Evolutionary conservation across 2,329 filamentous ascomycete genomes (phyloP).

Genomic region (Fusarium multiceps): DNA sequence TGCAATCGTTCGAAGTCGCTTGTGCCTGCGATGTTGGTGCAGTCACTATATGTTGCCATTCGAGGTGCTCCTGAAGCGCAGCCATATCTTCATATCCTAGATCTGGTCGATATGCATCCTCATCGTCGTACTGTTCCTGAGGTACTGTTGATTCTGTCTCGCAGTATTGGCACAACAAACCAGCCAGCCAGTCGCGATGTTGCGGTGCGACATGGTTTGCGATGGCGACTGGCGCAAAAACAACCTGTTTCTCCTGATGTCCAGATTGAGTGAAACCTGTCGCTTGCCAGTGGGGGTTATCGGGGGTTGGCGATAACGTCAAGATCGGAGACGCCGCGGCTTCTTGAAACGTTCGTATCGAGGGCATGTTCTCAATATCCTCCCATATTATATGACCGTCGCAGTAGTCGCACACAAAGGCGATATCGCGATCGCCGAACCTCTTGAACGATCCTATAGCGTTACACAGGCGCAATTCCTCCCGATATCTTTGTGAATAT

Average conservation of each 20-base stretch:
- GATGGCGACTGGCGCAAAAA: constrained; percentile 68
- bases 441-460: constrained; percentile 66
- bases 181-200: constrained; percentile 63
- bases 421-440: constrained; percentile 65
- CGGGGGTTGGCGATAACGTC: constrained; percentile 43
- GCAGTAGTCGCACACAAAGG: constrained; percentile 71
- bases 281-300: constrained; percentile 64
- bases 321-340: constrained; percentile 39
- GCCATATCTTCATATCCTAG: constrained; percentile 63
- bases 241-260: constrained; percentile 60
- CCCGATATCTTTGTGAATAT: constrained; percentile 54
- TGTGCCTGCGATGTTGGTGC: constrained; percentile 53
- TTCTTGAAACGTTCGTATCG: constrained; percentile 53
- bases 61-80: constrained; percentile 65
- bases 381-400: constrained; percentile 70
- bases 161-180: constrained; percentile 66
- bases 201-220: constrained; percentile 66
- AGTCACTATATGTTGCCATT: constrained; percentile 64
- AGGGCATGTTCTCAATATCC: constrained; percentile 65
- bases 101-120: constrained; percentile 60
- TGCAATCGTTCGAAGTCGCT: constrained; percentile 54
- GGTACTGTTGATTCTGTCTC: constrained; percentile 62
- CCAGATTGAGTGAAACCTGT: constrained; percentile 55
- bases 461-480: constrained; percentile 64
- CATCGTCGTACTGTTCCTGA: constrained; percentile 61